Base-by-base conservation (phyloP, 225 moss, liverwort and hornwort genomes). In the Anthoceros angustus region DNA sequence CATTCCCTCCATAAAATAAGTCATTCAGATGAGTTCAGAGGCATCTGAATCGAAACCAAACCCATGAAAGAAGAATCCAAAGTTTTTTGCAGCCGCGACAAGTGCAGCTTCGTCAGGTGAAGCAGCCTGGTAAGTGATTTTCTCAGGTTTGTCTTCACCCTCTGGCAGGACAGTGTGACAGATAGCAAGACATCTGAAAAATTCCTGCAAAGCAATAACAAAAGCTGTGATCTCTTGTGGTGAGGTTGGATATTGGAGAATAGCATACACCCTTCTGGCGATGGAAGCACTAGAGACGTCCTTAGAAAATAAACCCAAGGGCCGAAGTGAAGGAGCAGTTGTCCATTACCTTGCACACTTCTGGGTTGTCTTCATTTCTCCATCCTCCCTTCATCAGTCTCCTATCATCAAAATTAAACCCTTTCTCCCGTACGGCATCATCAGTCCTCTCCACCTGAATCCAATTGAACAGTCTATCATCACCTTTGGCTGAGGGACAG, bases 91-190 rank as follows among this genome's bases (percentile, higher is more conserved):
- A 20, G 93, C 93, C 42, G 85, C 77, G 63, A 93, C 93, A 64
- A 93, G 85, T 49, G 93, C 93, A 69, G 93, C 85, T 70, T 93
- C 93, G 68, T 93, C 93, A 68, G 93, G 93, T 15, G 93, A 93
- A 62, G 93, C 93, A 72, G 93, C 93, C 69, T 89, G 93, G 63
- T 93, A 93, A 18, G 80, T 80, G 38, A 89, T 93, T 68, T 84
- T 87, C 14, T 93, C 93, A n/a, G 93, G 93, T 14, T 76, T 74
- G 62, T 83, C 85, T 70, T 89, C 93, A 65, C 93, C 93, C 72
- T 93, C 93, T 20, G 93, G 89, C 66, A 93, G 80, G 62, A 93
- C 93, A 61, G 93, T 93, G 70, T 93, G 93, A 77, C 93, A 93
- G 41, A 89, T 82, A 45, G 89, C 93, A 67, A 93, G 78, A 75